Evolutionary conservation across 2,329 filamentous ascomycete species (phyloP).

Genomic region (Cordyceps cicadae): DNA sequence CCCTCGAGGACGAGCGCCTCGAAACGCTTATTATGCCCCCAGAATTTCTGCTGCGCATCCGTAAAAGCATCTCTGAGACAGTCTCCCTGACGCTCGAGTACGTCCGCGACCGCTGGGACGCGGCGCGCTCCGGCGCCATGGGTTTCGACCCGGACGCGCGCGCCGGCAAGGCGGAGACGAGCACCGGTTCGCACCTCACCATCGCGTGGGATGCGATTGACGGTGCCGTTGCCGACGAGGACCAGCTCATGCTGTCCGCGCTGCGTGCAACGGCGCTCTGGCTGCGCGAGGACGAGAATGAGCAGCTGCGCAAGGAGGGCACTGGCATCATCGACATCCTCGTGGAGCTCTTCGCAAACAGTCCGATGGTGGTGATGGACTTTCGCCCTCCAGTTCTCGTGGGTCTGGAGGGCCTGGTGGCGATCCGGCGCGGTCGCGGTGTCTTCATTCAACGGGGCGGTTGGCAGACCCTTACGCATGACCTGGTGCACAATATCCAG

Average conservation of each 20-base stretch:
- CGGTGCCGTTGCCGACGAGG: conserved; percentile 35
- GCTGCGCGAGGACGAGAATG: conserved; percentile 62
- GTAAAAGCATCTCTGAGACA: conserved; percentile 53
- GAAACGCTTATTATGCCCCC: conserved; percentile 41
- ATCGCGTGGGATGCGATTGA: conserved; percentile 52
- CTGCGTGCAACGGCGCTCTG: conserved; percentile 53
- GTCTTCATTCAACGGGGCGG: conserved; percentile 43
- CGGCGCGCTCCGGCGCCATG: conserved; percentile 51
- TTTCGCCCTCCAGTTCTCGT: conserved; percentile 50
- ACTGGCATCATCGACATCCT: conserved; percentile 56
- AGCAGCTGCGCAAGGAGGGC: conserved; percentile 46
- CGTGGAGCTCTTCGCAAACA: conserved; percentile 38
- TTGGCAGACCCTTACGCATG: conserved; percentile 44
- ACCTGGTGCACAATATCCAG: conserved; percentile 39
- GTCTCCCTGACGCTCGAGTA: conserved; percentile 57
- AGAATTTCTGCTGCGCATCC: conserved; percentile 52
- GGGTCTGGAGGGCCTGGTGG: conserved; percentile 50
- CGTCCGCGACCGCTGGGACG: conserved; percentile 62
- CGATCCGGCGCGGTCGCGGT: conserved; percentile 37
- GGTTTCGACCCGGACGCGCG: conserved; percentile 53
- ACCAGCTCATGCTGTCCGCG: conserved; percentile 52
- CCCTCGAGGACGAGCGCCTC: conserved; percentile 39
- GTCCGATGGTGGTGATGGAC: conserved; percentile 33
- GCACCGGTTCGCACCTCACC: conserved; percentile 36
- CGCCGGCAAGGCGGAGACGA: conserved; percentile 32